Percentiles rank a stretch among this genome's conserved stretches.
Conservation (phyloP, 2,329 filamentous ascomycete genomes). For the Trichoderma sp. region DNA sequence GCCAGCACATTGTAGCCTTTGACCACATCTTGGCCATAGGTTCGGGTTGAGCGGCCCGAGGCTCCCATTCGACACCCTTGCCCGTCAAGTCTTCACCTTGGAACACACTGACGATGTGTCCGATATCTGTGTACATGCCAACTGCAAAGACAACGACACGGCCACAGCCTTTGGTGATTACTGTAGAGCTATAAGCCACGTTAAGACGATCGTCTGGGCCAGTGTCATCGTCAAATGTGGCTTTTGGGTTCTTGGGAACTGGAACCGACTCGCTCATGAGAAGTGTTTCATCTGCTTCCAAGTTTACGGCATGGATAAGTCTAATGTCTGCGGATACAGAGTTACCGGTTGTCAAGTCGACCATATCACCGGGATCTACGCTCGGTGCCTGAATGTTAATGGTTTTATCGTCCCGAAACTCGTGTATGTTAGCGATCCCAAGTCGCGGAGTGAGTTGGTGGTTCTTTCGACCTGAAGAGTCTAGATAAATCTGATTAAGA, state of each 20-base stretch:
- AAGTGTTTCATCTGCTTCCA: slow-evolving; percentile 60
- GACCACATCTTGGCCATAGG: background rate
- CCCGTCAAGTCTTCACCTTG: slow-evolving; percentile 25
- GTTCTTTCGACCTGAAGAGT: slow-evolving; percentile 40
- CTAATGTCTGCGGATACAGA: slow-evolving; percentile 55
- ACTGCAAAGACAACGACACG: slow-evolving; percentile 57
- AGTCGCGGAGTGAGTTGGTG: slow-evolving; percentile 38
- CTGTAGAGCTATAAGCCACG: slow-evolving; percentile 54
- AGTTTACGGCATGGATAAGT: slow-evolving; percentile 52
- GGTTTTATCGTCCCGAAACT: slow-evolving; percentile 35
- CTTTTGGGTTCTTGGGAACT: slow-evolving; percentile 46
- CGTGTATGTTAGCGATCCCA: no score
- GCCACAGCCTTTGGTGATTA: slow-evolving; percentile 55
- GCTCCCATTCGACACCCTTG: slow-evolving; percentile 5
- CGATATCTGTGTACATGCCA: slow-evolving; percentile 57
- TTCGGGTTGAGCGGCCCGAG: background rate
- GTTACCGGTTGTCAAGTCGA: slow-evolving; percentile 47
- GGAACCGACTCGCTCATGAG: slow-evolving; percentile 59
- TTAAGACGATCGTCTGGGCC: slow-evolving; percentile 52
- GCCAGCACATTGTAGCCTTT: slow-evolving; percentile 15
- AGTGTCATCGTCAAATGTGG: slow-evolving; percentile 37
- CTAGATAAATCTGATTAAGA: slow-evolving; percentile 45
- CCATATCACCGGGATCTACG: no score
- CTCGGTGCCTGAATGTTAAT: no score
- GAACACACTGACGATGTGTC: slow-evolving; percentile 48